Conservation (phyloP, 2,329 filamentous ascomycete genomes). For the Seiridium cupressi region DNA sequence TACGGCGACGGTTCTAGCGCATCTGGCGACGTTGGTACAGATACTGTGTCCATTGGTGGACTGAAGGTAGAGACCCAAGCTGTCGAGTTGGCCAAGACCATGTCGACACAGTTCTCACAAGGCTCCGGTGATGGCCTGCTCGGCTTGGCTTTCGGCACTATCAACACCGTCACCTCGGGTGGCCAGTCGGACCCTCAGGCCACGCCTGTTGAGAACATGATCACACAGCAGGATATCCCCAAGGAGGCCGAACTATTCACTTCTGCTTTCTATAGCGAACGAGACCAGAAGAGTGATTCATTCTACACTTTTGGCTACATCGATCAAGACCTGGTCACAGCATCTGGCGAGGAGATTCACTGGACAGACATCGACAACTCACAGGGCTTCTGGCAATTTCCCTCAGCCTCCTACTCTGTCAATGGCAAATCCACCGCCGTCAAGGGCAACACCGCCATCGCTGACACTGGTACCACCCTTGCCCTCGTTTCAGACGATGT, state of each 20-base stretch:
- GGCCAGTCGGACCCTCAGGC: conserved; percentile 45
- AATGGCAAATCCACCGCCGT: conserved; percentile 52
- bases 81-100: conserved; percentile 59
- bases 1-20: conserved; percentile 70
- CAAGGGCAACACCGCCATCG: conserved; percentile 62
- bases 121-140: conserved; percentile 63
- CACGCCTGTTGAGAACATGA: conserved; percentile 71
- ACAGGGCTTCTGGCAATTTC: conserved; percentile 68
- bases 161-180: conserved; percentile 56
- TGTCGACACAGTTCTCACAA: conserved; percentile 57
- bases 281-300: conserved; percentile 47
- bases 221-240: conserved; percentile 44
- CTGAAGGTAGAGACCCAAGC: conserved; percentile 60
- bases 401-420: conserved; percentile 54
- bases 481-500: conserved; percentile 61
- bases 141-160: conserved; percentile 62
- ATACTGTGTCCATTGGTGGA: conserved; percentile 61
- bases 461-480: conserved; percentile 70
- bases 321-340: conserved; percentile 58
- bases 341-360: conserved; percentile 50
- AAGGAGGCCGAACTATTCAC: conserved; percentile 59
- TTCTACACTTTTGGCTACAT: conserved; percentile 77
- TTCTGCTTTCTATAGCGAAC: conserved; percentile 57
- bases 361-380: conserved; percentile 63
- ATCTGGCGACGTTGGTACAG: conserved; percentile 63